Evolutionary conservation across 2,329 filamentous ascomycete species (phyloP).

Genomic region (Aspergillus novofumigatus): DNA sequence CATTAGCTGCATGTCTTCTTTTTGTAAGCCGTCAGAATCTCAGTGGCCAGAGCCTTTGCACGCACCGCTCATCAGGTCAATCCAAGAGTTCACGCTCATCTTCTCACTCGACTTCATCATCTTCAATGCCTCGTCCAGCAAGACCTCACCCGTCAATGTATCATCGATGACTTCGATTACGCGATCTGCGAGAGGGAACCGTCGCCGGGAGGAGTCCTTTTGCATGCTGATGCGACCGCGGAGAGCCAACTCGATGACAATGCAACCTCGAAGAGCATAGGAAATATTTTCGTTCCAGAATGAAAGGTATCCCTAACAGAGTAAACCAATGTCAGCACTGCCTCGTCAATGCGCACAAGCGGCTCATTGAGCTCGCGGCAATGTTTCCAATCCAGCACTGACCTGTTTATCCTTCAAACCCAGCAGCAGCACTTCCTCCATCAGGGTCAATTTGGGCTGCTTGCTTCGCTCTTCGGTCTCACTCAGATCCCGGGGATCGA

Average conservation of each 20-base stretch:
- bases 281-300: conserved; percentile 99
- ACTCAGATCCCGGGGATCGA: conserved; percentile 93
- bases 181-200: conserved; percentile 88
- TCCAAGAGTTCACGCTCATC: conserved; percentile 99
- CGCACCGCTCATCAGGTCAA: conserved; percentile 95
- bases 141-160: conserved; percentile 90
- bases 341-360: background rate
- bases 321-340: conserved; percentile 17
- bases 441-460: conserved; percentile 95
- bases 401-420: conserved; percentile 99
- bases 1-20: background rate
- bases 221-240: conserved; percentile 97
- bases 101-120: conserved; percentile 99
- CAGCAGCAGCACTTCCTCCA: conserved; percentile 95
- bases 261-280: conserved; percentile 94
- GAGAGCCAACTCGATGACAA: conserved; percentile 96
- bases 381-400: conserved; percentile 30
- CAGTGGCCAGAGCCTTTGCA: background rate
- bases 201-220: conserved; percentile 85
- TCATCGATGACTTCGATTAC: conserved; percentile 97
- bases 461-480: conserved; percentile 95
- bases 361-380: background rate
- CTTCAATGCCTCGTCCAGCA: conserved; percentile 95
- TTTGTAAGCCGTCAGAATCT: background rate
- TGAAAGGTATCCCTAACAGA: conserved; percentile 80